These are phyloP conservation scores for Pseudocercospora fuligena DNA, from an alignment of 2,329 filamentous ascomycete genomes.

Conservation along the genomic window DNA sequence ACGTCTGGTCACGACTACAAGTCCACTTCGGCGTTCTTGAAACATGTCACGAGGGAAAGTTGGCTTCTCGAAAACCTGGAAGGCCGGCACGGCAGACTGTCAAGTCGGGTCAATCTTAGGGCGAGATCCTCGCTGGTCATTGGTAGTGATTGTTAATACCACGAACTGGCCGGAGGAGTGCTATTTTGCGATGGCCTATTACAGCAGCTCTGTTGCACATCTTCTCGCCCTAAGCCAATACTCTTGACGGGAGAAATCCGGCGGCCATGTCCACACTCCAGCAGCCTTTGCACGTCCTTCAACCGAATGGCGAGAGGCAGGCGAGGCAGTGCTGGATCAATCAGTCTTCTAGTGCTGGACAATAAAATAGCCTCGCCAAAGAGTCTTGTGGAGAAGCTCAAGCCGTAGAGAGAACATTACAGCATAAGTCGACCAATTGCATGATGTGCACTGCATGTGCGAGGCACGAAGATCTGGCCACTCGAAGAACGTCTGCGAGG, in stretches of 20 bases:
- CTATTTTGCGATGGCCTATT: slow-evolving; percentile 12
- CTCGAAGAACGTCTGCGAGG: not conserved
- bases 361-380: not conserved
- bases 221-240: not conserved
- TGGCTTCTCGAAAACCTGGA: not conserved
- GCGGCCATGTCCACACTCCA: not conserved
- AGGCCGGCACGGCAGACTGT: not conserved
- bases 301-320: not conserved
- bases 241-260: not conserved
- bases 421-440: not conserved
- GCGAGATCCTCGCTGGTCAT: not conserved
- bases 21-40: not conserved
- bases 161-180: not conserved
- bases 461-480: slow-evolving; percentile 4
- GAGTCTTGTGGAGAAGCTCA: not conserved
- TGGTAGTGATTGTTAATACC: not conserved
- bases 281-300: not conserved
- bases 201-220: slow-evolving; percentile 3
- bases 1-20: not conserved
- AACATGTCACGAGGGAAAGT: not conserved
- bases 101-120: not conserved
- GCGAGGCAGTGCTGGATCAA: not conserved
- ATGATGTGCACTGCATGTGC: not conserved
- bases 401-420: not conserved
- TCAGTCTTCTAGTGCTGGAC: not conserved